Conservation (phyloP, 2,329 filamentous ascomycete species). For the Madurella mycetomatis region DNA sequence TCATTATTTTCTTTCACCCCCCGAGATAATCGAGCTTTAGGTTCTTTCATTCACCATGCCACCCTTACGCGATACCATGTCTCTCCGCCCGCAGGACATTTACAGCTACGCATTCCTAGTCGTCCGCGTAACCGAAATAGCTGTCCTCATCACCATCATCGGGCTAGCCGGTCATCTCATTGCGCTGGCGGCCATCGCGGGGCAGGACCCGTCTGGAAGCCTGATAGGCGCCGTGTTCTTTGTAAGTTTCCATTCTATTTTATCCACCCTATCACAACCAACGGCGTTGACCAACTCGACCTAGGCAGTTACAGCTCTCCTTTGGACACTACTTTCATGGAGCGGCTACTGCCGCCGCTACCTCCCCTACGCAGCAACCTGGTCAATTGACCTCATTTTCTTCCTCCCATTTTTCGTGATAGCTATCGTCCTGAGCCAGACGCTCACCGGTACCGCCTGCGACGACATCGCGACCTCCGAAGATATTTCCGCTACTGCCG, state of each 20-base stretch:
- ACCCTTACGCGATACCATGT: conserved; percentile 52
- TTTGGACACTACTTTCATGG: conserved; percentile 67
- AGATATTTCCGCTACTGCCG: conserved; percentile 34
- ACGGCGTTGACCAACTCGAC: conserved; percentile 22
- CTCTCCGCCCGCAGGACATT: conserved; percentile 39
- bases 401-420: conserved; percentile 76
- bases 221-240: conserved; percentile 75
- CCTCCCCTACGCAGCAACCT: conserved; percentile 72
- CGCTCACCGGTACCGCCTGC: conserved; percentile 75
- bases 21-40: neutral
- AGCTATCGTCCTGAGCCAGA: conserved; percentile 71
- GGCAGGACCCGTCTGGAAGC: conserved; percentile 63
- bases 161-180: conserved; percentile 82
- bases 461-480: conserved; percentile 38
- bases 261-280: neutral
- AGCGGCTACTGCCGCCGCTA: conserved; percentile 47
- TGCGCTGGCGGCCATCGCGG: conserved; percentile 63
- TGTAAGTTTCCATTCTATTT: conserved; percentile 50
- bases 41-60: neutral
- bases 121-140: conserved; percentile 64
- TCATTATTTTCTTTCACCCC: too few relatives aligned
- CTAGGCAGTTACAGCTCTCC: conserved; percentile 70
- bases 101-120: conserved; percentile 70
- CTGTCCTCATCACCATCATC: conserved; percentile 71
- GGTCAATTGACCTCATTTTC: conserved; percentile 61